Base-by-base conservation (phyloP, 371 early-diverging fungal genomes). In the Rhizopus sp. region DNA sequence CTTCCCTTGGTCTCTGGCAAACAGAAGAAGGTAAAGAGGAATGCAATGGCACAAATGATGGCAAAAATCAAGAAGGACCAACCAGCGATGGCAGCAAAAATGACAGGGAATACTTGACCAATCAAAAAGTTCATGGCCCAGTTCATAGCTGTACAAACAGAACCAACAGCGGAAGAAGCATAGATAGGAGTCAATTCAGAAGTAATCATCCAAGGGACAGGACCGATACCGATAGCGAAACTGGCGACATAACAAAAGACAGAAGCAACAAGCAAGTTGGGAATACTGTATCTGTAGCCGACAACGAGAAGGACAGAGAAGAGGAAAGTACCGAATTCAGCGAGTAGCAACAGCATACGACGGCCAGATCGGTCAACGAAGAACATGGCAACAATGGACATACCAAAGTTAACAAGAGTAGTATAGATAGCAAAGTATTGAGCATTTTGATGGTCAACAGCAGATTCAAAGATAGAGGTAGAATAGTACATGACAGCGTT, bases 401-500 rank as follows among this genome's bases (percentile, higher is more conserved):
- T 60, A 5, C 87, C 46, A 41, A 93, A 70, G 62, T 86, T 88
- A 44, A 91, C 80, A 45, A 87, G 75, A 7, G 85, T 87, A 30
- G 69, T 54, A 42, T 64, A 44, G 75, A 81, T 66, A 7, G 91
- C 86, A 57, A 91, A 77, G 63, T 38, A 84, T 68, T 53, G 86
- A 72, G 68, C 87, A 9, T 69, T 51, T 69, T 70, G 70, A 63
- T 54, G 66, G 70, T 68, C 56, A 9, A 72, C 70, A 7, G 68
- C 69, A 33, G 81, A 58, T 73, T 82, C 32, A 70, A 82, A 51
- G 76, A 87, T 58, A 80, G 85, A 71, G 0, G 90, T 87, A 15
- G 93, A 93, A 64, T 90, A 95, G 59, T 88, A 84, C 63, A 88
- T 76, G 52, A 91, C 82, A 50, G 88, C 92, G 61, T 94, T 94